Conservation (phyloP, 2,329 filamentous ascomycete species). For the Apiospora hydei region DNA sequence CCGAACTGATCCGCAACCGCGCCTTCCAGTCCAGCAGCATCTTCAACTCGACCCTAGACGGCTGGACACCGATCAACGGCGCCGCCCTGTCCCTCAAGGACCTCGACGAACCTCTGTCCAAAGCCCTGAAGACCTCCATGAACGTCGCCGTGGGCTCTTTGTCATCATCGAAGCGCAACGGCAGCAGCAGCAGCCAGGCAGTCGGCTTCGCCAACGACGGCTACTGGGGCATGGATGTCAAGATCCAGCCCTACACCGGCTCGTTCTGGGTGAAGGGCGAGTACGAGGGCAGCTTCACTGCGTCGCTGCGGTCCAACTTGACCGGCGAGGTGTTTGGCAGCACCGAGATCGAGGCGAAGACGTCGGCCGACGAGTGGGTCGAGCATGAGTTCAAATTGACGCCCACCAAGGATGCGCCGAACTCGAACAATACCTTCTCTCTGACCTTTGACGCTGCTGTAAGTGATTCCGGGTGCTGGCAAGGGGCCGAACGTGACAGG, state of each 20-base stretch:
- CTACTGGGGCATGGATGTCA: slow-evolving; percentile 65
- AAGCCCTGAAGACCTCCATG: slow-evolving; percentile 59
- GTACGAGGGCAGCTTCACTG: slow-evolving; percentile 56
- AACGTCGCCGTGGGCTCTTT: slow-evolving; percentile 46
- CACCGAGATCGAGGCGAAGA: slow-evolving; percentile 54
- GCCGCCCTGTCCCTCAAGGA: slow-evolving; percentile 56
- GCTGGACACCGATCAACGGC: slow-evolving; percentile 53
- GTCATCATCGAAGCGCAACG: slow-evolving; percentile 33
- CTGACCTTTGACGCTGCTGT: slow-evolving; percentile 58
- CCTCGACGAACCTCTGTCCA: slow-evolving; percentile 56
- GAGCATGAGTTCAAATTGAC: slow-evolving; percentile 57
- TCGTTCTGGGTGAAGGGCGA: slow-evolving; percentile 62
- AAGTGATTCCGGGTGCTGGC: slow-evolving; percentile 22
- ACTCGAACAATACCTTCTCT: slow-evolving; percentile 62
- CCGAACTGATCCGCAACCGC: slow-evolving; percentile 73
- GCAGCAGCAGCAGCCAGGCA: slow-evolving; percentile 39
- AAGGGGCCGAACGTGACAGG: neutral
- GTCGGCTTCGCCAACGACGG: slow-evolving; percentile 62
- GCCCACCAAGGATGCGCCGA: slow-evolving; percentile 55
- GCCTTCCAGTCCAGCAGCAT: slow-evolving; percentile 67
- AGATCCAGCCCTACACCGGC: slow-evolving; percentile 52
- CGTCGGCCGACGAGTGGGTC: slow-evolving; percentile 53
- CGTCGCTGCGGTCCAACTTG: slow-evolving; percentile 53
- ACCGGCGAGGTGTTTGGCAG: slow-evolving; percentile 54
- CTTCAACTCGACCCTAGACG: slow-evolving; percentile 52